These are phyloP conservation scores for Vitis hybrid DNA, from an alignment of 177 flowering plant genomes.

Conservation along the genomic window DNA sequence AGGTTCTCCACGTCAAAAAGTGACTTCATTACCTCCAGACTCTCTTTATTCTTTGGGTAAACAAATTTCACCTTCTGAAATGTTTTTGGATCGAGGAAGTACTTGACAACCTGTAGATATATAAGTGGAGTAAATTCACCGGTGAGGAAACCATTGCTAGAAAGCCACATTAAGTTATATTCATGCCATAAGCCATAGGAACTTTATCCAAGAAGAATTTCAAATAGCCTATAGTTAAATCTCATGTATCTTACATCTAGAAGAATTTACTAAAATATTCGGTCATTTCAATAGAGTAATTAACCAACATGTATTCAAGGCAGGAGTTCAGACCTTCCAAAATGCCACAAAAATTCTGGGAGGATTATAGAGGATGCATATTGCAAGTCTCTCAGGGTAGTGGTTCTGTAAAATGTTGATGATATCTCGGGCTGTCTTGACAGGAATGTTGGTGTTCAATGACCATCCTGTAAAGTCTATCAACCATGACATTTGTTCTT, in stretches of 20 bases:
- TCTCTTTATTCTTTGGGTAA: slow-evolving; percentile 50
- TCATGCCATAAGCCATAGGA: too few species aligned
- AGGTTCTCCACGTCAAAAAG: slow-evolving; percentile 60
- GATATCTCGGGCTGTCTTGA: slow-evolving; percentile 54
- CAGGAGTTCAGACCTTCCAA: slow-evolving; percentile 46
- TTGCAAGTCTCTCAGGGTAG: slow-evolving; percentile 73
- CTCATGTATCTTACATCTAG: too few species aligned
- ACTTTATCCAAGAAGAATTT: too few species aligned
- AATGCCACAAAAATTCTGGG: slow-evolving; percentile 65
- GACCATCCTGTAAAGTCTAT: slow-evolving; percentile 72
- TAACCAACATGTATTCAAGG: not conserved
- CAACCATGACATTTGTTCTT: slow-evolving; percentile 74
- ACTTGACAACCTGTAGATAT: slow-evolving; percentile 44
- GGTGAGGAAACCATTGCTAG: not conserved
- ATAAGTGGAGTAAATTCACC: not conserved
- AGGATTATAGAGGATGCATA: slow-evolving; percentile 63
- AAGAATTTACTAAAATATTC: not conserved
- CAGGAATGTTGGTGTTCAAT: slow-evolving; percentile 37
- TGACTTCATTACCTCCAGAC: slow-evolving; percentile 56
- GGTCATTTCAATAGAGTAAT: not conserved
- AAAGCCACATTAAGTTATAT: not conserved
- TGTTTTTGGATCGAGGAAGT: slow-evolving; percentile 60
- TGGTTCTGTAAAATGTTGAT: slow-evolving; percentile 62
- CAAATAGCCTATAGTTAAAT: too few species aligned
- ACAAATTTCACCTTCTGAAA: slow-evolving; percentile 61